Evolutionary conservation across 169 alveolate genomes (phyloP).

Genomic region (Amoebophrya sp.): DNA sequence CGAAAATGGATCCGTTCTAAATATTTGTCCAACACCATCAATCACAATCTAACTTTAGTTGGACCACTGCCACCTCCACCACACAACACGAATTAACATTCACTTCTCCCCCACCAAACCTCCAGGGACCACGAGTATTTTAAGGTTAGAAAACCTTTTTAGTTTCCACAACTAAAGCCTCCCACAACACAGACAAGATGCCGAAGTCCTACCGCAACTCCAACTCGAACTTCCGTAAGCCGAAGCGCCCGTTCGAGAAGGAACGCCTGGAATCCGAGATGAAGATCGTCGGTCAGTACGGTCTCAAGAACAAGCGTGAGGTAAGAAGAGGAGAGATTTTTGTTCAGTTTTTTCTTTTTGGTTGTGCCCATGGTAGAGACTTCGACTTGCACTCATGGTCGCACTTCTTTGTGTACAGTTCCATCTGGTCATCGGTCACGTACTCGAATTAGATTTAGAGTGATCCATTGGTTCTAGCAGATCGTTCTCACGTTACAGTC

Average conservation of each 20-base stretch:
- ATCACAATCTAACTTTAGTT: too few relatives aligned
- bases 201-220: conserved; percentile 57
- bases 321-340: conserved; percentile 75
- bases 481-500: neutral
- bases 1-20: too few relatives aligned
- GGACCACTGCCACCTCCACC: too few relatives aligned
- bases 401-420: neutral
- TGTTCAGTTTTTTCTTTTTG: neutral
- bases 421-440: neutral
- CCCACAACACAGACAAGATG: neutral
- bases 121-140: too few relatives aligned
- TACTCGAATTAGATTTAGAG: neutral
- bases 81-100: too few relatives aligned
- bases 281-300: conserved; percentile 97
- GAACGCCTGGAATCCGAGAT: conserved; percentile 90
- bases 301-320: conserved; percentile 98
- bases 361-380: neutral
- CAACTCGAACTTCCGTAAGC: conserved; percentile 58
- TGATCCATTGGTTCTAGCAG: neutral
- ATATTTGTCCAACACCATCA: too few relatives aligned
- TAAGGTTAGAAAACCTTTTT: too few relatives aligned
- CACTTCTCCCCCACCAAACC: too few relatives aligned
- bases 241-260: conserved; percentile 68
- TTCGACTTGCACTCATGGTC: neutral
- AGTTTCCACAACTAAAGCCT: too few relatives aligned